phyloP scores from a whole-genome alignment of 176 grass and related monocot species.

The Thinopyrum elongatum region DNA sequence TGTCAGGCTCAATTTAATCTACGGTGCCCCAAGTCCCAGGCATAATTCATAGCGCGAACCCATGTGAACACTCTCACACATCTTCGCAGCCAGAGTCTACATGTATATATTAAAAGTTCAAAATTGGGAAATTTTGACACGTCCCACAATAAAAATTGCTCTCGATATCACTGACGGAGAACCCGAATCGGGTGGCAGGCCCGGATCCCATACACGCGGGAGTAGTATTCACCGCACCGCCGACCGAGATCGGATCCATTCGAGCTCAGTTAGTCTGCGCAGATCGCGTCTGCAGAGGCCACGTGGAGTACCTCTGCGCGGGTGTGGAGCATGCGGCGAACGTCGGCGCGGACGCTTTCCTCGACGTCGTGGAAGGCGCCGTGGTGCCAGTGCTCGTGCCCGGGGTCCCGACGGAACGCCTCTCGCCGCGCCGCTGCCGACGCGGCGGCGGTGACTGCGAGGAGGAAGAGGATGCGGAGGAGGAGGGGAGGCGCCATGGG shows the following conservation, averaged over 20 bases:
- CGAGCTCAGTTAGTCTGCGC: neutral
- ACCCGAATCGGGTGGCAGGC: conserved; percentile 10
- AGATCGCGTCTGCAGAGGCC: conserved; percentile 15
- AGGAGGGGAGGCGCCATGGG: conserved; percentile 12
- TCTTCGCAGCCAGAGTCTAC: neutral
- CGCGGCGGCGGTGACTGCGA: conserved; percentile 1
- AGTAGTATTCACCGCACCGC: conserved; percentile 5
- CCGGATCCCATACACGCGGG: conserved; percentile 24
- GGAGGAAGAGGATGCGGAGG: conserved; percentile 33
- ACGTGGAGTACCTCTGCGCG: conserved; percentile 70
- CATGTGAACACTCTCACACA: neutral
- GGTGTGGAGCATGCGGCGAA: conserved; percentile 91
- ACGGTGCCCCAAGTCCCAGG: neutral
- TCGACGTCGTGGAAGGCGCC: conserved; percentile 87
- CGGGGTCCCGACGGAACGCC: conserved; percentile 84
- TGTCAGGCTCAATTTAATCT: neutral
- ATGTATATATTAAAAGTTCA: neutral
- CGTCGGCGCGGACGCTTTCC: conserved; percentile 73
- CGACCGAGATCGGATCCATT: neutral
- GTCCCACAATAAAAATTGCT: neutral
- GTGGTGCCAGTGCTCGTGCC: conserved; percentile 86
- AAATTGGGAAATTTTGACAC: neutral
- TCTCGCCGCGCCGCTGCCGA: conserved; percentile 37
- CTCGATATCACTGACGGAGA: conserved; percentile 5
- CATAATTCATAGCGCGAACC: conserved; percentile 1